Base-by-base conservation (phyloP, 2,329 filamentous ascomycete species). In the Mycocentrospora acerina region DNA sequence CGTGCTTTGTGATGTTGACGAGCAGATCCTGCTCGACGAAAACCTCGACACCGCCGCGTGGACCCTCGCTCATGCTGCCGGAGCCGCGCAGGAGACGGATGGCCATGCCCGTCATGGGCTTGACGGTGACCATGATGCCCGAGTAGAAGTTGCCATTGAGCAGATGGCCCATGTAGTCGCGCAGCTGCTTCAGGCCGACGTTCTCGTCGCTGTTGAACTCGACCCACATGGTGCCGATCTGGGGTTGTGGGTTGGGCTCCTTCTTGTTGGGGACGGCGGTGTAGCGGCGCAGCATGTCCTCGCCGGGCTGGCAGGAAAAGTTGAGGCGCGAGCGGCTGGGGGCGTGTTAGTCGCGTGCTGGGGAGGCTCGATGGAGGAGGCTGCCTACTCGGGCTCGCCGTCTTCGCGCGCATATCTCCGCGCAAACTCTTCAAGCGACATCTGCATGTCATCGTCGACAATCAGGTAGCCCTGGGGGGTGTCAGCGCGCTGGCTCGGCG, bases 1-100 rank as follows among this genome's bases (percentile, higher is more conserved):
- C 91, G 73, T 98, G 93, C 68, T 90, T 88, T 43, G 91, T 97
- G 69, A 98, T 97, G 73, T 98, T 98, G 70, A 98, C 90, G 44
- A 97, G 78, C 57, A 98, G 72, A 71, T 98, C 93, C 67, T 93
- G 86, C 76, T 97, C 93, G 57, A 91, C 81, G 74, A 98, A 98
- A 66, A 89, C 88, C 75, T 98, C 93, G 62, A 96, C 88, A 61
- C 87, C 82, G 38, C 86, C 86, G 74, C 94, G 94, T 67, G 91
- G 82, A 1, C 60, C 60, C 19, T 63, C 62, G 25, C 45, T 53
- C 31, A 64, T 45, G 27, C 42, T 44, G 4, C 55, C 40, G 1
- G 59, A 51, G 44, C 57, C 59, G 39, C 62, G 64, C 35, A 67
- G 46, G 16, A 64, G 51, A 30, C 62, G 57, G 36, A 64, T 44